Percentiles rank a stretch among this genome's conserved stretches.
These are phyloP conservation scores for Colletotrichum tropicale DNA, from an alignment of 2,329 filamentous ascomycete species.

Conservation along the genomic window DNA sequence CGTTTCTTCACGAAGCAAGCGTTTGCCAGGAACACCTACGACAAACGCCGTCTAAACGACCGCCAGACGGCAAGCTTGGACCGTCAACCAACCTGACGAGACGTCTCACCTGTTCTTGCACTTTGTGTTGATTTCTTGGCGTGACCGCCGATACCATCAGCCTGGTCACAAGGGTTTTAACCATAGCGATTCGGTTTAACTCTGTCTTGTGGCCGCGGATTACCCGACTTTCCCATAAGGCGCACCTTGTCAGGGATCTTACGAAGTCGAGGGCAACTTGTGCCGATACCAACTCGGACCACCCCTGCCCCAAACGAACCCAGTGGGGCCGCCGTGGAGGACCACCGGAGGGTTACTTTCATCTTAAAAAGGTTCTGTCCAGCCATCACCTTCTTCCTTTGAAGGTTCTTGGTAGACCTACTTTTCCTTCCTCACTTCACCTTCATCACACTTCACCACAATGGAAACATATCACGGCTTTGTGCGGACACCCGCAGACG, in stretches of 20 bases:
- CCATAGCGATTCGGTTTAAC: constrained; percentile 2
- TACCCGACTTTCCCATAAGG: neutral
- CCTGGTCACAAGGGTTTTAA: constrained; percentile 1
- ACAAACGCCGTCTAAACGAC: neutral
- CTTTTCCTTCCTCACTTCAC: neutral
- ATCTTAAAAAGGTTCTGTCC: constrained; percentile 4
- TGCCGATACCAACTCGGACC: constrained; percentile 8
- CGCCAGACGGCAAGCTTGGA: neutral
- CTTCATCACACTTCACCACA: constrained; percentile 29
- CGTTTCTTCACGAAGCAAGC: neutral
- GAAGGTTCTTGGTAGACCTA: constrained; percentile 4
- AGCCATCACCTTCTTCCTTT: neutral
- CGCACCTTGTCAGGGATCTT: neutral
- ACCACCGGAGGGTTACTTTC: constrained; percentile 10
- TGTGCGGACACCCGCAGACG: constrained; percentile 94
- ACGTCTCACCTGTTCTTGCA: constrained; percentile 13
- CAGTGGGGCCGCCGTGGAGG: constrained; percentile 17
- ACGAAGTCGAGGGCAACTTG: neutral
- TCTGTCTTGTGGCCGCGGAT: neutral
- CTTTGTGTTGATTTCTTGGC: constrained; percentile 5
- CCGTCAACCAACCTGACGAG: neutral
- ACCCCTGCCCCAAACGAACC: constrained; percentile 13
- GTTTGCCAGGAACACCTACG: neutral
- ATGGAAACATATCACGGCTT: constrained; percentile 99
- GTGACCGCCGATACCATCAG: neutral